Base-by-base conservation (phyloP, 2,329 filamentous ascomycete species). In the Pseudogymnoascus sp. region DNA sequence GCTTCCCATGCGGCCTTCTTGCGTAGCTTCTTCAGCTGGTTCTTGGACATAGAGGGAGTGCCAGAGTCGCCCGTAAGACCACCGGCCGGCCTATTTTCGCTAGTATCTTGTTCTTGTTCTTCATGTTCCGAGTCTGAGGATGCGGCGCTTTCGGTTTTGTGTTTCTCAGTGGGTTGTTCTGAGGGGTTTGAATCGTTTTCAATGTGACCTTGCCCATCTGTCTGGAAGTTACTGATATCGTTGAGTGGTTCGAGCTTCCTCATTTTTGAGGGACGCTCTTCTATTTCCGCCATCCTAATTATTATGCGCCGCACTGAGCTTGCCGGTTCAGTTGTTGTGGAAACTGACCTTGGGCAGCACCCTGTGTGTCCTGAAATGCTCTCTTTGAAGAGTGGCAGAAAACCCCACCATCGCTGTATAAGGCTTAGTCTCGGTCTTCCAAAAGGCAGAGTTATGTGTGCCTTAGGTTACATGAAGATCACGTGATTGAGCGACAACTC, bases 11-110 rank as follows among this genome's bases (percentile, higher is more conserved):
- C 80, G 72, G 90, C 81, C 67, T 85, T 81, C 63, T 86, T 86
- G 65, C 83, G 85, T 61, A 91, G 79, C 72, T 91, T 93, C 76
- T 96, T 96, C 65, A 88, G 78, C 69, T 93, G 89, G 71, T 88
- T 96, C 72, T 97, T 97, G 16, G 93, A 96, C 61, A 97, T 38
- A 14, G 50, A 56, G n/a, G 29, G 29, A 21, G 29, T n/a, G 10
- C n/a, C 50, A 10, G 16, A 56, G 6, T 56, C 50, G 2, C 50
- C 29, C 3, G 16, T n/a, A 35, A n/a, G n/a, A 56, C n/a, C 29
- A 33, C 6, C n/a, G 29, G 14, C 50, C 7, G 50, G 19, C 8
- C 8, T 8, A 21, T 33, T 21, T 21, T 19, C 16, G 29, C 10
- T 53, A 24, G 21, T 33, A 2, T 42, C 38, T 37, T 61, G 50